These are phyloP conservation scores for Pseudomassariella vexata DNA, from an alignment of 2,329 filamentous ascomycete genomes.

Conservation along the genomic window DNA sequence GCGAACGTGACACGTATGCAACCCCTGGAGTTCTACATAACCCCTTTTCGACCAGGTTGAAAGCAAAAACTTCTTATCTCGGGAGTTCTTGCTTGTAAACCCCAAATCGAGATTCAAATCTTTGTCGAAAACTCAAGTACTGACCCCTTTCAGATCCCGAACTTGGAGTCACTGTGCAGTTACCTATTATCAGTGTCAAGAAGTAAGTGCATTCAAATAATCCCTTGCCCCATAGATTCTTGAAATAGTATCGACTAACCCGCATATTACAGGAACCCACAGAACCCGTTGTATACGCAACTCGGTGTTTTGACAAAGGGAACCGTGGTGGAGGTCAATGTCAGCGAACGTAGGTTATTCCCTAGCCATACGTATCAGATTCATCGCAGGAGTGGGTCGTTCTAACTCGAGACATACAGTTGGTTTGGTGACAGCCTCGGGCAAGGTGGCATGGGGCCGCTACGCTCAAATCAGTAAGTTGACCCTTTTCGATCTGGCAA, in stretches of 20 bases:
- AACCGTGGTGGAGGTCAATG: constrained; percentile 79
- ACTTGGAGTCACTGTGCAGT: constrained; percentile 79
- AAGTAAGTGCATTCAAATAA: constrained; percentile 71
- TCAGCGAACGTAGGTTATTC: constrained; percentile 63
- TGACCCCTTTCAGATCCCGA: constrained; percentile 63
- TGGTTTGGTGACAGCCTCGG: constrained; percentile 82
- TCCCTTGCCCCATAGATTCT: too few relatives aligned
- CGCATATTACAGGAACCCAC: constrained; percentile 64
- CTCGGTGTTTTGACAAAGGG: constrained; percentile 85
- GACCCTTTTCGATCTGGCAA: too few relatives aligned
- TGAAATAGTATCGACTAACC: too few relatives aligned
- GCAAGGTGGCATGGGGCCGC: constrained; percentile 90
- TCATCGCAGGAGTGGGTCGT: too few relatives aligned
- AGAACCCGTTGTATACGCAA: constrained; percentile 60
- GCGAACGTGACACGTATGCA: constrained; percentile 54
- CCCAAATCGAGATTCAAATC: too few relatives aligned
- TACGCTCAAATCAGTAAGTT: constrained; percentile 68
- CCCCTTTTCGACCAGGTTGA: too few relatives aligned
- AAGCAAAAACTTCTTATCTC: too few relatives aligned
- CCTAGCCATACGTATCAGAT: too few relatives aligned
- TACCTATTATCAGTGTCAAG: constrained; percentile 67
- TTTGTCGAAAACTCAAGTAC: constrained; percentile 5
- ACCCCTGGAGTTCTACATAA: too few relatives aligned
- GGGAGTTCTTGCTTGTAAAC: too few relatives aligned
- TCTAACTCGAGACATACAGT: too few relatives aligned